Evolutionary conservation across 1,284 basidiomycete species (phyloP).

Genomic region (Thecaphora thlaspeos): DNA sequence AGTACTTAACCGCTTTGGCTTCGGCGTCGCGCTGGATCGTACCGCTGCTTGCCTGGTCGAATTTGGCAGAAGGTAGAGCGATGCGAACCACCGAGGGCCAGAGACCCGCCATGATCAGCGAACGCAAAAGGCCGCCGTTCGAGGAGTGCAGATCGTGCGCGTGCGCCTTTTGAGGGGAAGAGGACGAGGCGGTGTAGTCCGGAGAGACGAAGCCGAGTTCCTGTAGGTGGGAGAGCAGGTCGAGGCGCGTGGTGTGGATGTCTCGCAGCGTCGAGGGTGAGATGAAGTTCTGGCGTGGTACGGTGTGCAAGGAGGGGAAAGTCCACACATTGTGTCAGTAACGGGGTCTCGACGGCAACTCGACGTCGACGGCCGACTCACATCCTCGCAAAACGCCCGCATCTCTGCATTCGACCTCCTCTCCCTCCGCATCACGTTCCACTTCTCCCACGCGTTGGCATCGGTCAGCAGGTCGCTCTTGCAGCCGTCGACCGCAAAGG

Average conservation of each 20-base stretch:
- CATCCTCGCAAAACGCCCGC: constrained; percentile 69
- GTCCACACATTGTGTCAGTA: neutral
- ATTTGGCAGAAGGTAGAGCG: constrained; percentile 44
- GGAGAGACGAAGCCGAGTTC: constrained; percentile 70
- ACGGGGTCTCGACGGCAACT: neutral
- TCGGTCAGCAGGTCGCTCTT: constrained; percentile 85
- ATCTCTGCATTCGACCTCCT: constrained; percentile 63
- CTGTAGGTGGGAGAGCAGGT: constrained; percentile 72
- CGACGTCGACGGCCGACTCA: constrained; percentile 63
- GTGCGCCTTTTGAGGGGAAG: constrained; percentile 56
- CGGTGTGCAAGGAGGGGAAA: neutral
- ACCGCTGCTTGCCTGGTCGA: constrained; percentile 45
- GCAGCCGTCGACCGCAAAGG: constrained; percentile 63
- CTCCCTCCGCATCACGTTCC: constrained; percentile 63
- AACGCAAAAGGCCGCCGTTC: constrained; percentile 36
- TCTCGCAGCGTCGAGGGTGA: constrained; percentile 75
- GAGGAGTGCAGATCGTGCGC: constrained; percentile 32
- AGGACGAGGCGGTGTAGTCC: constrained; percentile 39
- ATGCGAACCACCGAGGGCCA: constrained; percentile 62
- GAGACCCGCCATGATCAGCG: constrained; percentile 54
- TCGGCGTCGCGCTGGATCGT: constrained; percentile 48
- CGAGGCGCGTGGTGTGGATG: constrained; percentile 73
- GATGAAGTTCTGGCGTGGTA: constrained; percentile 71
- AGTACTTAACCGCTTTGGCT: constrained; percentile 46
- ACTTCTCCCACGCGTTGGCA: constrained; percentile 73